A percentile compares a stretch with the other conserved stretches of the same genome.
Conservation (phyloP, 1,284 basidiomycete species). For the Stygiomarasmius scandens region DNA sequence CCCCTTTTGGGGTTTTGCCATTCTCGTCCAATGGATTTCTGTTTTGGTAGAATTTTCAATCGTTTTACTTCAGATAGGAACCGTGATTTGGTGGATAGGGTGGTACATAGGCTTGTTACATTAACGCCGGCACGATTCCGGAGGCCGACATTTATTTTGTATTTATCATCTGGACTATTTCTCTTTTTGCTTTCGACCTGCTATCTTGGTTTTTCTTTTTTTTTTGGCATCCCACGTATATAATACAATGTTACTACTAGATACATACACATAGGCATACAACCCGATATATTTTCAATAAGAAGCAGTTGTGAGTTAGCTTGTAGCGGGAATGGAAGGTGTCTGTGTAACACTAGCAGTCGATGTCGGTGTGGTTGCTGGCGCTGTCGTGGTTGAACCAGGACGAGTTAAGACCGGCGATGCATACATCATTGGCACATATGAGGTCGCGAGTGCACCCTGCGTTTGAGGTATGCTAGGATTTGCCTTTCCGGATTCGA, state of each 20-base stretch:
- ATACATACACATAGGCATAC: background rate
- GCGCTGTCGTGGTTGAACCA: background rate
- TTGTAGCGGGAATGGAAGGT: background rate
- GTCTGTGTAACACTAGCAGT: too few relatives aligned
- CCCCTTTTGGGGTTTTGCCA: constrained; percentile 60
- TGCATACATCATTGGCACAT: background rate
- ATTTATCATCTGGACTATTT: constrained; percentile 2
- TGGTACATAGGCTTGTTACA: constrained; percentile 55
- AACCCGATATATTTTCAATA: too few relatives aligned
- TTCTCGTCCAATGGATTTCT: constrained; percentile 65
- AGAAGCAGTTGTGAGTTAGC: too few relatives aligned
- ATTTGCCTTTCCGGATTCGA: constrained; percentile 44
- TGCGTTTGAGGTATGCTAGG: constrained; percentile 19
- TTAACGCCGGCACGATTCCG: background rate
- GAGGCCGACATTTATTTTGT: constrained; percentile 3
- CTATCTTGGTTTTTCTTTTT: background rate
- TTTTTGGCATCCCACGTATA: background rate
- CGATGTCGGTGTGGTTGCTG: background rate
- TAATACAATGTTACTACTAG: background rate
- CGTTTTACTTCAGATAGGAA: constrained; percentile 56
- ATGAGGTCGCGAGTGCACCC: background rate
- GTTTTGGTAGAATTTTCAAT: constrained; percentile 57
- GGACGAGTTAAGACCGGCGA: background rate
- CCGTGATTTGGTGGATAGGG: constrained; percentile 70
- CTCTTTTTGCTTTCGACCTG: constrained; percentile 4